Evolutionary conservation across 306 rosid species (phyloP), one percentile per base, ranked within the genome.

Genomic region (Cicer judaicum): DNA sequence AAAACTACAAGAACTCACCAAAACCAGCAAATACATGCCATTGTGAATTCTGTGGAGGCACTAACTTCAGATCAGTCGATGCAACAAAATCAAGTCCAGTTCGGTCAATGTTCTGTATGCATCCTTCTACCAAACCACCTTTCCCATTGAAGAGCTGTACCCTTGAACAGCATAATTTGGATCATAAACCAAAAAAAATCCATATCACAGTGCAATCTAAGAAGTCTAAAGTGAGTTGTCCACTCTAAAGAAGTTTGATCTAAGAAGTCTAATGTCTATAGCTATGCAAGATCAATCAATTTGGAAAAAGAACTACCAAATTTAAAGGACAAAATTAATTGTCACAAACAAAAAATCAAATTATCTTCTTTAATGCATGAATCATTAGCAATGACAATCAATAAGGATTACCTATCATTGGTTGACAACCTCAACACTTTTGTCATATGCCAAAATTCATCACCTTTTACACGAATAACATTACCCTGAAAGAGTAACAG

Each of bases 391-490:
- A 42, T 39, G 66, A 60, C 1, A 8, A 50, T 21, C 21, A 18
- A 46, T 15, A 24, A 79, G 24, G 49, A 70, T 70, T 86, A 94
- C 98, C 97, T 88, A 68, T 87, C 97, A 73, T 85, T 73, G 61
- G 84, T 75, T 68, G 85, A 71, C 82, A 94, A 84, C 79, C 98
- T 89, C 75, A 94, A 83, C 16, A 90, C 96, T 79, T 91, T 91
- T 10, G 95, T 88, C 95, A 94, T 91, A 74, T 94, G 98, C 96
- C 95, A 90, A 73, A 94, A 85, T 52, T 94, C 98, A 84, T 91
- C 97, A 21, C 97, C 96, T 78, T 87, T 81, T 11, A 94, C 85
- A 8, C 88, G 87, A 64, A 94, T 78, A 63, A 79, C 77, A 76
- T 69, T 79, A 21, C 98, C 98, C 97, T 91, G 88, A 60, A 79